Evolutionary conservation across 179 eudicot species (phyloP).

Genomic region (Silene coronaria): DNA sequence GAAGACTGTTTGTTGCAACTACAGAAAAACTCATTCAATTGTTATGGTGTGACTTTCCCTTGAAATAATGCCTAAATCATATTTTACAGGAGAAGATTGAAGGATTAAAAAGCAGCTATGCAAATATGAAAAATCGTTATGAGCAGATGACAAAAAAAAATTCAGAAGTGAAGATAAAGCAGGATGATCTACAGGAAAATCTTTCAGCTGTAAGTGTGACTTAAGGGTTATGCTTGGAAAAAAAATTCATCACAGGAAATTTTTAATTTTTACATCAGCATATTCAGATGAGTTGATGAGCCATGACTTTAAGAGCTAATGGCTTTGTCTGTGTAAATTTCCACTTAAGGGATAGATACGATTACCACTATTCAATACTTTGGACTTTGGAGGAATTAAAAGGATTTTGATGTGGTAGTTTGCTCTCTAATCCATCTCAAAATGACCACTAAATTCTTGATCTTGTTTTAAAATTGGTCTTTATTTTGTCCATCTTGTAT

Average conservation of each 20-base stretch:
- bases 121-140: conserved; percentile 56
- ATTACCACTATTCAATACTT: neutral
- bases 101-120: conserved; percentile 42
- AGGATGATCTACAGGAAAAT: conserved; percentile 56
- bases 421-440: neutral
- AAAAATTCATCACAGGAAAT: neutral
- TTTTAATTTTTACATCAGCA: neutral
- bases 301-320: neutral
- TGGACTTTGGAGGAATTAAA: neutral
- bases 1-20: neutral
- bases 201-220: conserved; percentile 50
- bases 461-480: neutral
- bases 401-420: neutral
- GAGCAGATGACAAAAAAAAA: conserved; percentile 52
- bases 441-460: neutral
- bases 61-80: neutral
- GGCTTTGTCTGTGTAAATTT: conserved; percentile 4
- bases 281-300: neutral
- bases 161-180: conserved; percentile 51
- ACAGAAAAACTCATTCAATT: conserved; percentile 4
- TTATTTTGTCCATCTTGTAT: neutral
- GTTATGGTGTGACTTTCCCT: neutral
- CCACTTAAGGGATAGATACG: neutral
- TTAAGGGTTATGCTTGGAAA: neutral
- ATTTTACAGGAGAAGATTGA: conserved; percentile 50